phyloP scores from a whole-genome alignment of 352 stramenopile genomes.

The Phytophthora aleatoria region DNA sequence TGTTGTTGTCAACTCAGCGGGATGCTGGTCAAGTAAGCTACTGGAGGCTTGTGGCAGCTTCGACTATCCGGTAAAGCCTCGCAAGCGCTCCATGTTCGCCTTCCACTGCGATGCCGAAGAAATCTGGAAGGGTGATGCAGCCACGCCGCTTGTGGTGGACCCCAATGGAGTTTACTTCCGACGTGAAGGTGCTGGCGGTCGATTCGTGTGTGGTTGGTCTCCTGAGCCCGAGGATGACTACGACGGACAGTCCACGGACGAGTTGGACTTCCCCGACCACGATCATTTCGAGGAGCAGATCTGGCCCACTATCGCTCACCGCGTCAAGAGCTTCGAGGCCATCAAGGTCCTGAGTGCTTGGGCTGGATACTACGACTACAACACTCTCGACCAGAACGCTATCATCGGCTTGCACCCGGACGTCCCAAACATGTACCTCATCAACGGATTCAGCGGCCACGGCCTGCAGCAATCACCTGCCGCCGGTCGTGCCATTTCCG shows the following conservation, averaged over 20 bases:
- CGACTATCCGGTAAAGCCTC: conserved; percentile 77
- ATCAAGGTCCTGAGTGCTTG: conserved; percentile 82
- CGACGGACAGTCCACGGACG: conserved; percentile 64
- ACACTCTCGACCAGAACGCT: conserved; percentile 88
- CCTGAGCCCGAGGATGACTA: conserved; percentile 62
- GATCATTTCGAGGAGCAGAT: conserved; percentile 77
- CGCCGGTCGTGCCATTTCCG: conserved; percentile 71
- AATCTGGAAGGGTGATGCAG: conserved; percentile 70
- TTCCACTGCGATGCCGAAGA: conserved; percentile 78
- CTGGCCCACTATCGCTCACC: conserved; percentile 80
- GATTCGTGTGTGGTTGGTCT: conserved; percentile 78
- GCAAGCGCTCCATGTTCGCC: conserved; percentile 82
- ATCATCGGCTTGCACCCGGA: conserved; percentile 84
- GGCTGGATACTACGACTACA: conserved; percentile 89
- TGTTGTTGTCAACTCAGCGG: conserved; percentile 81
- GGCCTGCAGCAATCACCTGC: conserved; percentile 83
- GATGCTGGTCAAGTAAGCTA: conserved; percentile 72
- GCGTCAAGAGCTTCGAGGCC: conserved; percentile 77
- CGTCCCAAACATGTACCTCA: conserved; percentile 80
- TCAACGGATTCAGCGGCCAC: conserved; percentile 88
- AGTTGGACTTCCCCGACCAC: conserved; percentile 73
- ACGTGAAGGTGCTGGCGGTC: conserved; percentile 66
- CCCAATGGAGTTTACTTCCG: conserved; percentile 83
- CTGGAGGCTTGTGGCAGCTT: conserved; percentile 67
- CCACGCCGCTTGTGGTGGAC: conserved; percentile 77